phyloP scores from a whole-genome alignment of 2,329 filamentous ascomycete species.

The Pestalotiopsis sp. region DNA sequence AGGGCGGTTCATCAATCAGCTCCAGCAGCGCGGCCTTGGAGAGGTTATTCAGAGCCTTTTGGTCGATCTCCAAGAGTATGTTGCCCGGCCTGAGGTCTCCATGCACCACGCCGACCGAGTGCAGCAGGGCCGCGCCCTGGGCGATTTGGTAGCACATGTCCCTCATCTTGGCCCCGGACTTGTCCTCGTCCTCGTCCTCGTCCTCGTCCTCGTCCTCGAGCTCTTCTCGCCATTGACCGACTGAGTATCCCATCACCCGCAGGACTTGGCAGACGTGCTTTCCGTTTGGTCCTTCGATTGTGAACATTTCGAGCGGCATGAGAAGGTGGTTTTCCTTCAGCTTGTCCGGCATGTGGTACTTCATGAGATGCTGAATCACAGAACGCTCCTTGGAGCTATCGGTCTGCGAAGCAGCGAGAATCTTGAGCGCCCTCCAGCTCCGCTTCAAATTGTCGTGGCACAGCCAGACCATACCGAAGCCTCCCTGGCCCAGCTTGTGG shows the following conservation, averaged over 20 bases:
- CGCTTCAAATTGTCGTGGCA: neutral
- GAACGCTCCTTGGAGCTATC: neutral
- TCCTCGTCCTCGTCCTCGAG: neutral
- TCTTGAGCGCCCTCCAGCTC: slow-evolving; percentile 8
- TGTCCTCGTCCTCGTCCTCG: neutral
- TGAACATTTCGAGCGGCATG: slow-evolving; percentile 1
- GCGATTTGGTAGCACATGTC: slow-evolving; percentile 1
- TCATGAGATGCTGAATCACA: neutral
- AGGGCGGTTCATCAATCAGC: neutral
- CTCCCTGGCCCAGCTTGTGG: slow-evolving; percentile 9
- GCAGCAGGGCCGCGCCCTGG: neutral
- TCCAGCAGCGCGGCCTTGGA: neutral
- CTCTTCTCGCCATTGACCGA: neutral
- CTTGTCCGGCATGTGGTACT: neutral
- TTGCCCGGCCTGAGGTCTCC: slow-evolving; percentile 11
- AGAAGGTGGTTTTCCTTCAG: neutral
- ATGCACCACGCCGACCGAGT: slow-evolving; percentile 8
- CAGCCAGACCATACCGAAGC: slow-evolving; percentile 11
- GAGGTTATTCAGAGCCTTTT: neutral
- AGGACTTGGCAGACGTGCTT: slow-evolving; percentile 5
- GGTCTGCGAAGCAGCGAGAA: neutral
- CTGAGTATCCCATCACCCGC: neutral
- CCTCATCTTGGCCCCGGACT: neutral
- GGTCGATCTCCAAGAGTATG: slow-evolving; percentile 8
- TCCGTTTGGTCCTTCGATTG: slow-evolving; percentile 4